phyloP scores from a whole-genome alignment of 257 asterid species.

The Nicotiana obtusifolia region DNA sequence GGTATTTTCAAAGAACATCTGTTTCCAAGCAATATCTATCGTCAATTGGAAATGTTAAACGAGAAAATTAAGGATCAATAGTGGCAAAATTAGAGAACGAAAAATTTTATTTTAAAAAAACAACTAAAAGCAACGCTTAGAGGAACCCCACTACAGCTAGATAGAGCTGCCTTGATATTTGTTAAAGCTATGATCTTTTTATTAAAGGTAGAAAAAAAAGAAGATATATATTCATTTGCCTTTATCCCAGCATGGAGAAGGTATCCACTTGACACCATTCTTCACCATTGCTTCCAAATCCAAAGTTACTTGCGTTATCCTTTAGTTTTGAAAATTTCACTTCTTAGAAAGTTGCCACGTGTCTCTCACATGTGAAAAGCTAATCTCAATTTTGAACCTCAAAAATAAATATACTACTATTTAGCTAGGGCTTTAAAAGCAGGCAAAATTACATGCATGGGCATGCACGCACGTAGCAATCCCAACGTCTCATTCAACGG shows the following conservation, averaged over 20 bases:
- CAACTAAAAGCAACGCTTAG: not conserved
- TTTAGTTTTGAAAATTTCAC: not conserved
- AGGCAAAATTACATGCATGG: not conserved
- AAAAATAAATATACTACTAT: not conserved
- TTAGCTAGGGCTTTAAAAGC: not conserved
- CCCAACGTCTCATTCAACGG: conserved; percentile 27
- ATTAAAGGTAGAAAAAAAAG: not conserved
- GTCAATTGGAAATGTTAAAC: not conserved
- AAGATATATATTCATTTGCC: not conserved
- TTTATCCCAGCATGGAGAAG: conserved; percentile 12
- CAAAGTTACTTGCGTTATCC: conserved; percentile 21
- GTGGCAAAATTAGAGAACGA: not conserved
- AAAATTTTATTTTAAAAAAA: too few relatives aligned
- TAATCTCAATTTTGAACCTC: conserved; percentile 14
- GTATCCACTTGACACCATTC: conserved; percentile 26
- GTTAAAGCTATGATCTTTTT: not conserved
- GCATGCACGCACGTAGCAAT: conserved; percentile 27
- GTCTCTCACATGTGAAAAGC: conserved; percentile 5
- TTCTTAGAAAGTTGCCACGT: conserved; percentile 18
- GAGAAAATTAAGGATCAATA: not conserved
- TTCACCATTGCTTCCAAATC: conserved; percentile 37
- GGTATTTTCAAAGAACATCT: not conserved
- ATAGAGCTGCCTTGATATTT: not conserved
- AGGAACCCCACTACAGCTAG: not conserved
- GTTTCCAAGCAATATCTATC: not conserved